Evolutionary conservation across 2,329 filamentous ascomycete genomes (phyloP).

Genomic region (Colletotrichum sp.): DNA sequence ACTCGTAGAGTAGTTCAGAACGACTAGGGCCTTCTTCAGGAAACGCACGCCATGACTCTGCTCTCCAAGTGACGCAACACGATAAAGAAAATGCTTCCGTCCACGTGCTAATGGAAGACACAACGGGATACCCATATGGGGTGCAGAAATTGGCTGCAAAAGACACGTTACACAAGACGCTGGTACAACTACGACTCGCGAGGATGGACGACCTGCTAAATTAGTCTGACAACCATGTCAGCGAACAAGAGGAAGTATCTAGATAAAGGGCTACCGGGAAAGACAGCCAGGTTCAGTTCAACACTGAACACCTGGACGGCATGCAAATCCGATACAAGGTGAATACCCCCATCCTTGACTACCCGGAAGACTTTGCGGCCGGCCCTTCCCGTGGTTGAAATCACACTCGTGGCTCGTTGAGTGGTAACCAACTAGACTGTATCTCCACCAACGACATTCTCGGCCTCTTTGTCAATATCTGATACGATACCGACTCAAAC

Average conservation of each 20-base stretch:
- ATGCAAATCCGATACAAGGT: not conserved
- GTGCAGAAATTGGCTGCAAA: not conserved
- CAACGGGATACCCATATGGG: fast-evolving
- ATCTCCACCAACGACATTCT: not conserved
- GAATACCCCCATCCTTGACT: not conserved
- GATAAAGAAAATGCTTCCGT: not conserved
- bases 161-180: not conserved
- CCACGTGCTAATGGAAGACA: not conserved
- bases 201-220: not conserved
- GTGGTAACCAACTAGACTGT: not conserved
- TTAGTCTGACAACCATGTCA: not conserved
- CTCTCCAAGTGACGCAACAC: not conserved
- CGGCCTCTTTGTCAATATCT: not conserved
- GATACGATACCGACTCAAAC: not conserved
- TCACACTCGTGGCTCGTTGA: not conserved
- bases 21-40: not conserved
- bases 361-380: not conserved
- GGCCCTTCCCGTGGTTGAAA: not conserved
- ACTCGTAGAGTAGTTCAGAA: not conserved
- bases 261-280: not conserved
- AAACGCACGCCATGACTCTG: not conserved
- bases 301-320: not conserved
- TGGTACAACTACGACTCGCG: not conserved
- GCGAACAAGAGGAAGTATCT: not conserved
- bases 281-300: not conserved